Evolutionary conservation across 2,329 filamentous ascomycete species (phyloP).

Genomic region (Zymoseptoria brevis): DNA sequence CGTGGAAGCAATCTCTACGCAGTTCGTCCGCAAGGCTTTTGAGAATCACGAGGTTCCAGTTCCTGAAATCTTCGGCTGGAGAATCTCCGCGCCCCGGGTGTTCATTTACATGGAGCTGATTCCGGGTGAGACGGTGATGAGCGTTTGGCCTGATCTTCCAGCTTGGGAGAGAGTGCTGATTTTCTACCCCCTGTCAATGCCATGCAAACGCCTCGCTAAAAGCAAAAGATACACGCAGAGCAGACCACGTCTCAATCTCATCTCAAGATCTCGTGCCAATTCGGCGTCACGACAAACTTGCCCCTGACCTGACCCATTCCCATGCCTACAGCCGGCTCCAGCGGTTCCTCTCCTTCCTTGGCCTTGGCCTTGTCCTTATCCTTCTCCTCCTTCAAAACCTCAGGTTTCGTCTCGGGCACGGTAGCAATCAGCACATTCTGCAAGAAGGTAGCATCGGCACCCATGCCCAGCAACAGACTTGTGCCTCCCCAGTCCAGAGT

Average conservation of each 20-base stretch:
- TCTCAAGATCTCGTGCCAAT: slow-evolving; percentile 49
- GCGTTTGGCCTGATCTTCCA: neutral
- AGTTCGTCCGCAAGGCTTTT: neutral
- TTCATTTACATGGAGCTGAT: neutral
- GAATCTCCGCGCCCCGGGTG: neutral
- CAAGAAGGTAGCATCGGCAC: slow-evolving; percentile 49
- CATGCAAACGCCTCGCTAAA: neutral
- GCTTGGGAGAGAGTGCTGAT: neutral
- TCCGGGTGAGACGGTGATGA: neutral
- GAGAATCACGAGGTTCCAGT: neutral
- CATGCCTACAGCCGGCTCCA: slow-evolving; percentile 33
- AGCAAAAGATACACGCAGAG: neutral
- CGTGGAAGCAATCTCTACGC: neutral
- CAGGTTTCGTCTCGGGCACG: slow-evolving; percentile 24
- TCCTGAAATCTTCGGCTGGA: neutral
- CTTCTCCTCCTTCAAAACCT: slow-evolving; percentile 10
- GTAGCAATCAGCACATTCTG: slow-evolving; percentile 49
- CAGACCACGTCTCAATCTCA: neutral
- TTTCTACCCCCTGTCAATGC: neutral
- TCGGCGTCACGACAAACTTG: slow-evolving; percentile 56
- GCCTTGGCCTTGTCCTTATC: neutral
- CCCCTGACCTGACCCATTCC: slow-evolving; percentile 56
- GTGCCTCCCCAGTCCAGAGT: slow-evolving; percentile 57
- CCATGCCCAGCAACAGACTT: slow-evolving; percentile 50
- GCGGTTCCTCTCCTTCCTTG: slow-evolving; percentile 15